Base-by-base conservation (phyloP, 352 stramenopile genomes). In the Phytophthora lateralis region DNA sequence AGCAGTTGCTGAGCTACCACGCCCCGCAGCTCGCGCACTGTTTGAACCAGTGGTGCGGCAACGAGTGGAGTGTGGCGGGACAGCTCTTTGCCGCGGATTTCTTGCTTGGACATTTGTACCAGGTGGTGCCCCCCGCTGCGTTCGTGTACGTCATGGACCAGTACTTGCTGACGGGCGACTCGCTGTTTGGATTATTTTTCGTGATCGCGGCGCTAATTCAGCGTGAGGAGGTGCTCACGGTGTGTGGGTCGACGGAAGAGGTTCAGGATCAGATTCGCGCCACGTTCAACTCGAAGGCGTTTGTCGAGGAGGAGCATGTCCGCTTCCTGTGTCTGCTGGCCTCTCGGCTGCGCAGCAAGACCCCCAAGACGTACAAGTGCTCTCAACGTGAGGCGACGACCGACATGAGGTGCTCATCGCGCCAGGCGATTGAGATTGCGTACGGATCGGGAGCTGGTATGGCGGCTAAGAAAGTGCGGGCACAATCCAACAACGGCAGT, bases 141-240 rank as follows among this genome's bases (percentile, higher is more conserved):
- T 91, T 92, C 26, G 74, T 88, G 32, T 85, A 85, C 52, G 63
- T 94, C 26, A 85, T 94, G 73, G 85, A 94, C 63, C 82, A 92
- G 62, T 89, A 90, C 34, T 61, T 94, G 53, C 55, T 94, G 18
- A 92, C 80, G 0, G 69, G 75, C 7, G 85, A 94, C 70, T 75
- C 73, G 26, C 60, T 88, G 11, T 90, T 92, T 52, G 78, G 82
- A 12, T 62, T 92, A 21, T 94, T 92, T 48, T 62, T 94, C 39
- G 55, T 92, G 6, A 72, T 91, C 7, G 82, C 85, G 1, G 68
- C 71, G 46, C 56, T 94, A 1, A 71, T 91, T 43, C 69, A 78
- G 17, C 47, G 56, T 3, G 65, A 81, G 10, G 75, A 91, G 0
- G 50, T 47, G 18, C 55, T 94, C 12, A 65, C 68, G 17, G 18